Percentiles rank a stretch among this genome's conserved stretches.
phyloP scores from a whole-genome alignment of 768 basidiomycete species.

The Dendrothele bispora region DNA sequence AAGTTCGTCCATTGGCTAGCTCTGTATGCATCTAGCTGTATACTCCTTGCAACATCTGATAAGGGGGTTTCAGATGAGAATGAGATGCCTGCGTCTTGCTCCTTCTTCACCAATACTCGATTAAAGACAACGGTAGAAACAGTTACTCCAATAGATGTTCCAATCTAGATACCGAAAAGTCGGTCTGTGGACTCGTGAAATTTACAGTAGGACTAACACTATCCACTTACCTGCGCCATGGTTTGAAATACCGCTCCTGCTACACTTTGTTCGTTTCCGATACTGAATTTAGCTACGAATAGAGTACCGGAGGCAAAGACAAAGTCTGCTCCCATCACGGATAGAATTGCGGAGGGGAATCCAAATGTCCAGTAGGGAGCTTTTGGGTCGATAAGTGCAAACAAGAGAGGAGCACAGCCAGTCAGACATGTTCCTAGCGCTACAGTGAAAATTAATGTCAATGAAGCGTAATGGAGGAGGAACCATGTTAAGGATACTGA shows the following conservation, averaged over 20 bases:
- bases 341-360: constrained; percentile 64
- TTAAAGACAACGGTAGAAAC: constrained; percentile 74
- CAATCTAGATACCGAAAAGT: constrained; percentile 43
- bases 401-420: constrained; percentile 55
- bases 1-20: constrained; percentile 69
- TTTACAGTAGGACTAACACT: background rate
- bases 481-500: constrained; percentile 27
- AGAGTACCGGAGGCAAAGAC: constrained; percentile 72
- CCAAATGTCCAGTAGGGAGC: constrained; percentile 73
- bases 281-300: constrained; percentile 67
- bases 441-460: constrained; percentile 7
- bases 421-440: constrained; percentile 60
- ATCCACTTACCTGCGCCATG: constrained; percentile 50
- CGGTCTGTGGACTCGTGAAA: background rate
- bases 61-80: constrained; percentile 16
- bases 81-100: constrained; percentile 29
- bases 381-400: constrained; percentile 61
- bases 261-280: constrained; percentile 72
- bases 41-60: constrained; percentile 29
- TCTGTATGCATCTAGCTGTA: constrained; percentile 52
- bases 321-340: constrained; percentile 79
- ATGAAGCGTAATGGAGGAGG: background rate
- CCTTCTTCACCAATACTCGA: constrained; percentile 36
- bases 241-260: constrained; percentile 79
- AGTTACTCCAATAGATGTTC: constrained; percentile 68